Percentiles rank a stretch among this genome's conserved stretches.
These are phyloP conservation scores for Lagenaria siceraria DNA, from an alignment of 306 rosid species.

Conservation along the genomic window DNA sequence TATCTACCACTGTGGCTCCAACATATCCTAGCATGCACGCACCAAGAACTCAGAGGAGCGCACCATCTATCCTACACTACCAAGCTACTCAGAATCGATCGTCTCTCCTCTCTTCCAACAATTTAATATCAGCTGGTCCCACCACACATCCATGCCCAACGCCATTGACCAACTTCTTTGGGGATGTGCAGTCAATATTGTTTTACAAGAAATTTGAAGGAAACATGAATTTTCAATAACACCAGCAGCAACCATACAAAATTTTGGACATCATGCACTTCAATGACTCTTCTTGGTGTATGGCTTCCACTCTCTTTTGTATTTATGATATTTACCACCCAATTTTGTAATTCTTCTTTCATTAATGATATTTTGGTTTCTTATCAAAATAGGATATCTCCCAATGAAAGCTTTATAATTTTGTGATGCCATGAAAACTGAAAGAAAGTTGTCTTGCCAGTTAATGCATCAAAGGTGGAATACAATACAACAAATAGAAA, in stretches of 20 bases:
- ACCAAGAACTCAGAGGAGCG: too few relatives aligned
- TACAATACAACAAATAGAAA: neutral
- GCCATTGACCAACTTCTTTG: neutral
- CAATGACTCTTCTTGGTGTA: neutral
- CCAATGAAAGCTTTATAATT: neutral
- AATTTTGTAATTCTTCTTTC: neutral
- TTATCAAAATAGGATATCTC: neutral
- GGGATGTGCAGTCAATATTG: neutral
- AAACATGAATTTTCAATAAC: neutral
- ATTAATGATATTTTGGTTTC: neutral
- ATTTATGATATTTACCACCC: neutral
- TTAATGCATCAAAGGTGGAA: neutral
- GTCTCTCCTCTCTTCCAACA: neutral
- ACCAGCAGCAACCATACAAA: neutral
- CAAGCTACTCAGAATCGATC: too few relatives aligned
- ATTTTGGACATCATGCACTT: neutral
- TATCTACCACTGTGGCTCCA: neutral
- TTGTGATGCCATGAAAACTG: neutral
- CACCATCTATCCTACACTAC: too few relatives aligned
- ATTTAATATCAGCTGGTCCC: neutral
- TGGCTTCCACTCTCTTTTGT: neutral
- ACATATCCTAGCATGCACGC: neutral
- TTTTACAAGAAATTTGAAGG: neutral
- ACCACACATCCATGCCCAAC: neutral
- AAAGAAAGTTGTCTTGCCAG: neutral